phyloP scores from a whole-genome alignment of 176 grass and related monocot species.

The Tillandsia leiboldiana region DNA sequence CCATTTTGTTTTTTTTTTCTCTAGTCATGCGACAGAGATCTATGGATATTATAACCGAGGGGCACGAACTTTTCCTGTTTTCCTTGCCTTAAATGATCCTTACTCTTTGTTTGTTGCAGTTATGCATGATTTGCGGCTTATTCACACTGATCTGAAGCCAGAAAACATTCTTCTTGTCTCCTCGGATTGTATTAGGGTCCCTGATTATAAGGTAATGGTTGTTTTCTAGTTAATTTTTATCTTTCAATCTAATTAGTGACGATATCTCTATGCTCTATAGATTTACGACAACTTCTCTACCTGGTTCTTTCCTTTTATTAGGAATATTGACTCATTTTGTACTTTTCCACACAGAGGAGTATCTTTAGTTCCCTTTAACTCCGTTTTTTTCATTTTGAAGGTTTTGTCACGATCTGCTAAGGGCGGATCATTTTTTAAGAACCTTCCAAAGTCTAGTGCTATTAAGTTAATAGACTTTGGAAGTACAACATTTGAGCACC shows the following conservation, averaged over 20 bases:
- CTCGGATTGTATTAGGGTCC: slow-evolving; percentile 57
- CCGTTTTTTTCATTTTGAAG: slow-evolving; percentile 24
- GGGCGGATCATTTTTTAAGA: slow-evolving; percentile 77
- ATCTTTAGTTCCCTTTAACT: slow-evolving; percentile 15
- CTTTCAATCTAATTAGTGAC: not conserved
- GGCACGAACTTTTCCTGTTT: not conserved
- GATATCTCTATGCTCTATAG: not conserved
- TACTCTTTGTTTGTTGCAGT: slow-evolving; percentile 32
- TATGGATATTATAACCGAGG: not conserved
- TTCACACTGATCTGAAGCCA: slow-evolving; percentile 97
- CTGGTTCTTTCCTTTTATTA: slow-evolving; percentile 3
- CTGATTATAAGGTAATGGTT: slow-evolving; percentile 64
- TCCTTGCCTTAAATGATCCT: not conserved
- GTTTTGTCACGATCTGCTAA: slow-evolving; percentile 55
- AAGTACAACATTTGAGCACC: slow-evolving; percentile 79
- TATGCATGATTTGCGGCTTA: slow-evolving; percentile 94
- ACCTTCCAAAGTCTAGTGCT: slow-evolving; percentile 83
- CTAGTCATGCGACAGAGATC: not conserved
- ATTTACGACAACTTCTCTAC: not conserved
- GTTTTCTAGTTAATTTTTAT: slow-evolving; percentile 4
- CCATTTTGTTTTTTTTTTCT: slow-evolving; percentile 17
- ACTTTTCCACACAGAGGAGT: not conserved
- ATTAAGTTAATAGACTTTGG: slow-evolving; percentile 99
- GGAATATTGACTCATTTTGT: slow-evolving; percentile 6
- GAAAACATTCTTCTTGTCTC: slow-evolving; percentile 98